Evolutionary conservation across 2,329 filamentous ascomycete genomes (phyloP), one percentile per base, ranked within the genome.

Genomic region (Zopfia rhizophila): DNA sequence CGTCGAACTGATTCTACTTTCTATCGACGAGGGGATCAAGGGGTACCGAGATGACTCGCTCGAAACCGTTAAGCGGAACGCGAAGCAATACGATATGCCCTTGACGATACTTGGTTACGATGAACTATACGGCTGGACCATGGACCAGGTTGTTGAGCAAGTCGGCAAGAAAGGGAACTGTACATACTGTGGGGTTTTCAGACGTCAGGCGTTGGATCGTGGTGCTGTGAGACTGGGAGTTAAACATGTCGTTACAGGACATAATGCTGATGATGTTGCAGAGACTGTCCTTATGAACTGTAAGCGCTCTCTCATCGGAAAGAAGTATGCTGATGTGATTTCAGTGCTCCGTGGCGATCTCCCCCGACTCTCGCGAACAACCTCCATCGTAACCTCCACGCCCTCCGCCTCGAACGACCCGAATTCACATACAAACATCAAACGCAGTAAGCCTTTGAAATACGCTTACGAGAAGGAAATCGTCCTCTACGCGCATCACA

Each of bases 401-500:
- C 72, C 72, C 19, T 70, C 68, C 4, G 59, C 60, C 86, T 2
- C 88, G 83, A 28, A 87, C 85, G 61, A 65, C 30, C 56, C 61
- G 1, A 78, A 85, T 22, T 61, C 60, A 6, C 62, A 68, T n/a
- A 91, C 89, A 48, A 91, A 95, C 50, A 93, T 97, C 56, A 95
- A 96, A 77, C 84, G 94, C 55, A 96, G 90, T 74, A 99, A 99
- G 74, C 94, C 94, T 11, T 80, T 99, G 32, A 97, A 99, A 72
- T 99, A 97, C 70, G 92, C 93, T 1, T 99, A 97, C 68, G 94
- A 99, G 70, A 99, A 99, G 75, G 94, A 99, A 69, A 99, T 99
- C 58, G 94, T 99, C 13, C 80, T 99, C 5, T 99, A 99, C 68
- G 94, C 94, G 4, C 90, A 97, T 68, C 91, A 99, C 77, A 96